Conservation (phyloP, 2,329 filamentous ascomycete genomes). For the Colletotrichum higginsianum region DNA sequence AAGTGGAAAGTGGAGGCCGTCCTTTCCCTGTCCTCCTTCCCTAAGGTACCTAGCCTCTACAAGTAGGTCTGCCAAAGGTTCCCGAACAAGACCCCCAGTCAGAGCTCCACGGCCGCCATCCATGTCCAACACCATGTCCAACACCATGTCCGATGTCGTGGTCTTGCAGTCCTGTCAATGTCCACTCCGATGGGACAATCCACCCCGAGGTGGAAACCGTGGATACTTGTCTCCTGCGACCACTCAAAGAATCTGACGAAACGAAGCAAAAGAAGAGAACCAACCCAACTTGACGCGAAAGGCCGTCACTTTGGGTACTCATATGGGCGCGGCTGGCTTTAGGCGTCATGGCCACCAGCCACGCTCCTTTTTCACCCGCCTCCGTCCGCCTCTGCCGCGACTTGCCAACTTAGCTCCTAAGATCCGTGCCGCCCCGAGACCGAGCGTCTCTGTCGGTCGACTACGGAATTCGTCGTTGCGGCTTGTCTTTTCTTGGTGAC, state of each 20-base stretch:
- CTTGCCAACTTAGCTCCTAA: neutral
- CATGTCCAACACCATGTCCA: constrained; percentile 25
- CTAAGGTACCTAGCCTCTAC: neutral
- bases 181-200: constrained; percentile 37
- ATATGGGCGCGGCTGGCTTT: constrained; percentile 7
- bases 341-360: constrained; percentile 34
- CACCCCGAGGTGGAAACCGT: constrained; percentile 30
- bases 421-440: constrained; percentile 12
- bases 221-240: constrained; percentile 15
- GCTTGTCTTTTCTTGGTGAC: neutral
- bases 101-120: constrained; percentile 5
- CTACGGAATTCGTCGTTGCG: neutral
- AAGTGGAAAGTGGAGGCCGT: constrained; percentile 14
- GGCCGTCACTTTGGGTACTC: neutral
- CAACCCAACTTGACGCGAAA: neutral
- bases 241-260: constrained; percentile 5
- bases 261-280: neutral
- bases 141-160: constrained; percentile 30
- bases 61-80: constrained; percentile 8
- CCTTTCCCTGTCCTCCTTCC: too few species aligned
- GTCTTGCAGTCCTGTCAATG: constrained; percentile 29
- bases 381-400: constrained; percentile 20
- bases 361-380: constrained; percentile 28
- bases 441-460: constrained; percentile 9
- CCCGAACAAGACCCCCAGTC: constrained; percentile 16